Conservation (phyloP, 352 stramenopile species). For the Globisporangium cederbergense region DNA sequence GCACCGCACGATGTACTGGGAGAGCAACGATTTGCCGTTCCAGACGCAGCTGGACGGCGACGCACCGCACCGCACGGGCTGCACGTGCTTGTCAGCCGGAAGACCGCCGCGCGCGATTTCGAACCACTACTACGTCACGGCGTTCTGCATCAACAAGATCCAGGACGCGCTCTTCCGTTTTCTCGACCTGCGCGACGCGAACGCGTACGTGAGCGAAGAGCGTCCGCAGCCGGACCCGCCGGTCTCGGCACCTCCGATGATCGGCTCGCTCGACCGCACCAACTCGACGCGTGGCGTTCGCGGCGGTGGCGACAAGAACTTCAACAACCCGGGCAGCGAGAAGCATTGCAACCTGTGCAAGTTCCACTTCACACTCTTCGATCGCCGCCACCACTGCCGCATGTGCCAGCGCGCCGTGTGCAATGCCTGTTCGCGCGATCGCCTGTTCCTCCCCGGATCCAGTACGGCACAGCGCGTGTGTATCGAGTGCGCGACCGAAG, state of each 20-base stretch:
- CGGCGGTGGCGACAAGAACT: constrained; percentile 47
- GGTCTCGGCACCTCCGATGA: constrained; percentile 38
- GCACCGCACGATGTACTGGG: constrained; percentile 89
- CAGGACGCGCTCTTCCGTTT: constrained; percentile 84
- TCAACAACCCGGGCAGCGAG: constrained; percentile 68
- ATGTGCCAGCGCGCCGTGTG: constrained; percentile 88
- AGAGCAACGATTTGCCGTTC: constrained; percentile 77
- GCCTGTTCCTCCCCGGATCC: constrained; percentile 77
- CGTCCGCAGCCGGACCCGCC: constrained; percentile 63
- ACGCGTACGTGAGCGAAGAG: constrained; percentile 73
- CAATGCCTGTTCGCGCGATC: constrained; percentile 83
- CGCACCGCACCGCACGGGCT: constrained; percentile 76
- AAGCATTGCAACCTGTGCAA: constrained; percentile 89
- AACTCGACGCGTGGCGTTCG: constrained; percentile 29
- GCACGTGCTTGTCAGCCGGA: constrained; percentile 76
- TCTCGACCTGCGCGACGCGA: constrained; percentile 72
- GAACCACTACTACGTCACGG: constrained; percentile 88
- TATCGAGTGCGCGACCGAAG: constrained; percentile 82
- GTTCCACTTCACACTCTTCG: constrained; percentile 89
- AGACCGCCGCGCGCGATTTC: constrained; percentile 61
- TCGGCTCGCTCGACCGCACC: constrained; percentile 49
- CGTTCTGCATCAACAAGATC: constrained; percentile 88
- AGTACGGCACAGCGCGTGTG: constrained; percentile 88
- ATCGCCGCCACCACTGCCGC: constrained; percentile 85
- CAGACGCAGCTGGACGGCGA: constrained; percentile 78